Evolutionary conservation across 371 early-diverging fungal genomes (phyloP).

Genomic region (Apophysomyces trapeziformis): DNA sequence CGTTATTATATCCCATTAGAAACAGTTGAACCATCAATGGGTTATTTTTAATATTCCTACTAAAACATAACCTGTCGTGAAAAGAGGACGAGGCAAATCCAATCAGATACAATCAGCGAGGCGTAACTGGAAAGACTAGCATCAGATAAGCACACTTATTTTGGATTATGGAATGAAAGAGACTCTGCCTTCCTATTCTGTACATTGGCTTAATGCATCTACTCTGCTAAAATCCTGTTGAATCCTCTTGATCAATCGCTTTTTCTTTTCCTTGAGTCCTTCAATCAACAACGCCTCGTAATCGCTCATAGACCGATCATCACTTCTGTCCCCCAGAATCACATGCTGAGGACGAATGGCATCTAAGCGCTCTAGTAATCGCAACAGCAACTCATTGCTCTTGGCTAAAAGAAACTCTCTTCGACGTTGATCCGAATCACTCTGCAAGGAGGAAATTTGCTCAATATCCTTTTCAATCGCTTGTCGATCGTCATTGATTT

Average conservation of each 20-base stretch:
- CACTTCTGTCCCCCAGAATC: conserved; percentile 22
- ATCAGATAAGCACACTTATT: too few relatives aligned
- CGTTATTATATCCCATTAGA: too few relatives aligned
- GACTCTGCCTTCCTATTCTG: not conserved
- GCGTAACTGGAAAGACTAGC: too few relatives aligned
- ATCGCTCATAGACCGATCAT: conserved; percentile 17
- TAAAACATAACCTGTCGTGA: too few relatives aligned
- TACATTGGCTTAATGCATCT: not conserved
- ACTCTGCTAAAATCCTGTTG: conserved; percentile 15
- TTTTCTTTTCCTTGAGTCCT: conserved; percentile 37
- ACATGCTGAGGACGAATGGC: conserved; percentile 38
- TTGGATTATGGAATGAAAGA: too few relatives aligned
- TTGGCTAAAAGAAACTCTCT: conserved; percentile 34
- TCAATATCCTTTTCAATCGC: conserved; percentile 25
- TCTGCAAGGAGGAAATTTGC: not conserved
- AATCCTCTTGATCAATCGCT: conserved; percentile 25
- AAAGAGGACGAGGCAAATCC: too few relatives aligned
- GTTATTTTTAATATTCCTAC: too few relatives aligned
- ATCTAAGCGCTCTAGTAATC: conserved; percentile 43
- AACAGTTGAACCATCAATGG: too few relatives aligned
- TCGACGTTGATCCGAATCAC: conserved; percentile 11
- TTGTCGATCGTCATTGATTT: conserved; percentile 30
- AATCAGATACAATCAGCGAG: too few relatives aligned
- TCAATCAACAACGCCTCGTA: conserved; percentile 29
- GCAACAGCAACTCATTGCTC: conserved; percentile 42